Base-by-base conservation (phyloP, 805 yeast genomes). In the Yarrowia sp. region DNA sequence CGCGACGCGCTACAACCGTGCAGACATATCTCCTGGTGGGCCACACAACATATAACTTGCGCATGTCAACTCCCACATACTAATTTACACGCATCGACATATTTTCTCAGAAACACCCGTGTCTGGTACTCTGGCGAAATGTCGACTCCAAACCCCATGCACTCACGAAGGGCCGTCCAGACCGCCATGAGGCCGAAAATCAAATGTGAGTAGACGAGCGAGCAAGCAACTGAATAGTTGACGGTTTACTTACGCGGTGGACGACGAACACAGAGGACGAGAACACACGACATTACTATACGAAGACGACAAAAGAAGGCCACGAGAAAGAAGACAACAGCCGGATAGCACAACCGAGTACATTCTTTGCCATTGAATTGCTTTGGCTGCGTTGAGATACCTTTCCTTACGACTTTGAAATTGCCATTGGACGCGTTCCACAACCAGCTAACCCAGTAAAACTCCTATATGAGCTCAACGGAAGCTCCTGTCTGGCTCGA, bases 31-130 rank as follows among this genome's bases (percentile, higher is more conserved):
- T 58, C 64, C 64, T 43, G 64, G 64, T 58, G 64, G 64, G 64
- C 64, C 64, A 58, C 64, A 58, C 50, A 58, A 58, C 64, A 58
- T 58, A 58, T 58, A 58, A 42, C 50, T 58, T 43, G 49, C 50
- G 50, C 64, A 43, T 43, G 46, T 40, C 44, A 40, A 55, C 61
- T 55, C 61, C 61, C 61, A 55, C 61, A 39, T 58, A 43, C 64
- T 43, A 43, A 34, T 43, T 58, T 58, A 43, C 64, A 33, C 50
- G 39, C 64, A 39, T 24, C 63, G 47, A 55, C 63, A 55, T 19
- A 36, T 55, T 55, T 55, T 55, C 47, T 10, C 63, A 47, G 30
- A 38, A 55, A 39, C 40, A 13, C 24, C 39, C 47, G 24, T 12
- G 24, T 10, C n/a, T 42, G 63, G 47, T 30, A 55, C n/a, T 39